Base-by-base conservation (phyloP, 2,329 filamentous ascomycete genomes). In the Pezicula rhizophila region DNA sequence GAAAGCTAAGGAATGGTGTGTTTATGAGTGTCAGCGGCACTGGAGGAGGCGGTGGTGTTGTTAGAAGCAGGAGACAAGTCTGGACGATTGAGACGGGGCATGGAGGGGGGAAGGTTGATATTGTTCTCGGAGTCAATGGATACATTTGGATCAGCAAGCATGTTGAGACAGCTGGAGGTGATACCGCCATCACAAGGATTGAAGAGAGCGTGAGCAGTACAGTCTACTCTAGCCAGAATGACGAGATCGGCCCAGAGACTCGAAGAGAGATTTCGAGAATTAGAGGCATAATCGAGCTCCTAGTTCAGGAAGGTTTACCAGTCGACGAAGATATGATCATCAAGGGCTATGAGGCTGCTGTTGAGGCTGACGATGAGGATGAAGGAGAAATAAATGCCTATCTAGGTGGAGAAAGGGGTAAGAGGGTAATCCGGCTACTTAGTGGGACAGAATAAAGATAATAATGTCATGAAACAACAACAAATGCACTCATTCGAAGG, bases 141-240 rank as follows among this genome's bases (percentile, higher is more conserved):
- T 97, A 95, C 65, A 90, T 97, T 50, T 99, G 89, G 87, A 91
- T 97, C 62, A 84, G 85, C 68, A 91, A 89, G 71, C 89, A 95
- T 60, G 72, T 86, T 7, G 83, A 87, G 57, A 78, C 77, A 33
- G 75, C 77, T n/a, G 70, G 57, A 44, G 44, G 61, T 57, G 47
- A 66, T 43, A 55, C 64, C 14, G 64, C 81, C 72, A 88, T 96
- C 61, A 95, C 89, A 46, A 80, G 87, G 56, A 78, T 96, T 66
- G 93, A 97, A 66, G 93, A 99, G 70, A 83, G 76, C 58, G 86
- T 93, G 17, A 90, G 84, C 54, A 82, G 83, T 60, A 87, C 85
- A 47, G 89, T 96, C 59, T 99, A 99, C 70, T 93, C 88, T 48
- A 95, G 88, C 64, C 90, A 96, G 71, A 99, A 99, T 65, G 92